A percentile compares a stretch with the other conserved stretches of the same genome.
Evolutionary conservation across 768 basidiomycete genomes (phyloP).

Genomic region (Boletus sensibilis): DNA sequence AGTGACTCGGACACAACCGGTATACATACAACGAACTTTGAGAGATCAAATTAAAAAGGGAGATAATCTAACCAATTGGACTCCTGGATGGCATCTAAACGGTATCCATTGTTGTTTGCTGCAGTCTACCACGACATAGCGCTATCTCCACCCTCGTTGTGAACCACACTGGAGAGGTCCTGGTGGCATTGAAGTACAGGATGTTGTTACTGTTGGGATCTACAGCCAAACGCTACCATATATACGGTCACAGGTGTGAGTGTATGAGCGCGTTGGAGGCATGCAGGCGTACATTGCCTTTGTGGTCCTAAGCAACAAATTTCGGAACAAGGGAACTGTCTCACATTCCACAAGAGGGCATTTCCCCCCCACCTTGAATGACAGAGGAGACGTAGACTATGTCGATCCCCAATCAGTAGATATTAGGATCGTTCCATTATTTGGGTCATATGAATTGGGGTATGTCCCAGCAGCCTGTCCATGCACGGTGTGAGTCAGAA

Average conservation of each 20-base stretch:
- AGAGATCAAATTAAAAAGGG: neutral
- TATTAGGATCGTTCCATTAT: conserved; percentile 48
- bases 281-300: conserved; percentile 9
- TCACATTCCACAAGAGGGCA: conserved; percentile 49
- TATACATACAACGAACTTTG: neutral
- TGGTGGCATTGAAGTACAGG: conserved; percentile 63
- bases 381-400: conserved; percentile 48
- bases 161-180: neutral
- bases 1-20: too few relatives aligned
- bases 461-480: conserved; percentile 13
- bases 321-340: conserved; percentile 3
- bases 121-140: neutral
- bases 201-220: conserved; percentile 64
- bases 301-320: neutral
- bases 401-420: conserved; percentile 59
- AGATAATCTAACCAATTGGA: neutral
- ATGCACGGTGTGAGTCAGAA: neutral
- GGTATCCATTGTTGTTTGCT: neutral
- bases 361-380: conserved; percentile 65
- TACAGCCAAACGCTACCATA: conserved; percentile 55
- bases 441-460: conserved; percentile 12
- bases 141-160: neutral
- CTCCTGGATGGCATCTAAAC: neutral
- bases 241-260: neutral
- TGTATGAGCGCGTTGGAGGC: neutral